A percentile compares a stretch with the other conserved stretches of the same genome.
Conservation (phyloP, 805 yeast genomes). For the Ogataea saltuana region DNA sequence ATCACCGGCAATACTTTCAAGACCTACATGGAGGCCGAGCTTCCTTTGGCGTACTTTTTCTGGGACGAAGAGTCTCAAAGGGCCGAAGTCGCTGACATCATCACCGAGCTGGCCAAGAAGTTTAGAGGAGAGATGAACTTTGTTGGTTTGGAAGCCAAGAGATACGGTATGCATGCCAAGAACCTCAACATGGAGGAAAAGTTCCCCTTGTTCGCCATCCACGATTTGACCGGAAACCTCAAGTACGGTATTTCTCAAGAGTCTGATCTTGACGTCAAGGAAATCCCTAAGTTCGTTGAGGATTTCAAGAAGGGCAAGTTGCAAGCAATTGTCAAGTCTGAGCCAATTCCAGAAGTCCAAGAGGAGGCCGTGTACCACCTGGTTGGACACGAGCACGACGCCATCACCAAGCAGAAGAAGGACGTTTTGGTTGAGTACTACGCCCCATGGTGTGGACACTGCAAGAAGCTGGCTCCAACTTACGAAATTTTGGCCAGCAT, state of each 20-base stretch:
- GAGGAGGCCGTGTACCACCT: slow-evolving; percentile 65
- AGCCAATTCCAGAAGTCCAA: slow-evolving; percentile 82
- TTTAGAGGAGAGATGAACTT: slow-evolving; percentile 80
- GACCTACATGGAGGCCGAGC: slow-evolving; percentile 65
- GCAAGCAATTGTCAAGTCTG: slow-evolving; percentile 77
- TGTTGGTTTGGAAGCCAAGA: slow-evolving; percentile 82
- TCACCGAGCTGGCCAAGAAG: slow-evolving; percentile 67
- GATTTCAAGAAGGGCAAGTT: slow-evolving; percentile 65
- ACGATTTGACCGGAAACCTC: slow-evolving; percentile 63
- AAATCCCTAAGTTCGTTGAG: slow-evolving; percentile 61
- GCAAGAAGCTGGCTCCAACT: slow-evolving; percentile 85
- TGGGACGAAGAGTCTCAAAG: slow-evolving; percentile 70
- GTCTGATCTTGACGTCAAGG: slow-evolving; percentile 47
- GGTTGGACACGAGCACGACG: slow-evolving; percentile 83
- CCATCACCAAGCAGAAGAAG: slow-evolving; percentile 58
- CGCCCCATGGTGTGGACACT: slow-evolving; percentile 98
- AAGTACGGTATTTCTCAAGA: slow-evolving; percentile 79
- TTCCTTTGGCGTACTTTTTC: slow-evolving; percentile 89
- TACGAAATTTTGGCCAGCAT: slow-evolving; percentile 84
- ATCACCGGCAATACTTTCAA: slow-evolving; percentile 77
- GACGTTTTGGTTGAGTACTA: slow-evolving; percentile 87
- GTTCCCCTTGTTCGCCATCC: slow-evolving; percentile 90
- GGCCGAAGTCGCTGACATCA: slow-evolving; percentile 49
- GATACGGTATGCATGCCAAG: slow-evolving; percentile 84
- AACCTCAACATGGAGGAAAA: slow-evolving; percentile 79